These are phyloP conservation scores for Gilbertella persicaria DNA, from an alignment of 371 early-diverging fungal species.

Conservation along the genomic window DNA sequence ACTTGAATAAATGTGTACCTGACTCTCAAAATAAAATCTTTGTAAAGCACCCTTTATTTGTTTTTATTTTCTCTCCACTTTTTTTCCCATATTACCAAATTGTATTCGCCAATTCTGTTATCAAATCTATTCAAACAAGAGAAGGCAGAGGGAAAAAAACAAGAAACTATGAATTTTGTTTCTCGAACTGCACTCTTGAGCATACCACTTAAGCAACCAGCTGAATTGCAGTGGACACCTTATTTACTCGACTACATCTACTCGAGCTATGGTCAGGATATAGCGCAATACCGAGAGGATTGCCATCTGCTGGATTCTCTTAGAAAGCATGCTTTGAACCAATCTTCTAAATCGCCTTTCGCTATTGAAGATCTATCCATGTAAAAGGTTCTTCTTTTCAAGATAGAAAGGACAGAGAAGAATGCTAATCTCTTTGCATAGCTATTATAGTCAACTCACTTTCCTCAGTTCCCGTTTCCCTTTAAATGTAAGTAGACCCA, in stretches of 20 bases:
- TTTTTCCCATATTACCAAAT: no score
- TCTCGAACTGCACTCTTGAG: conserved; percentile 9
- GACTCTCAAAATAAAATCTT: no score
- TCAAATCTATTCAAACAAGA: no score
- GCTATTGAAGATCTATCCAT: conserved; percentile 33
- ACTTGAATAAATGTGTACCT: no score
- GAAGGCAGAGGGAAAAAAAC: neutral
- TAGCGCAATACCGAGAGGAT: conserved; percentile 35
- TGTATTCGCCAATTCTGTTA: no score
- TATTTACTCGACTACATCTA: conserved; percentile 39
- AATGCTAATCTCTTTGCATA: conserved; percentile 4
- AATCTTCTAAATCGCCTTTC: conserved; percentile 9
- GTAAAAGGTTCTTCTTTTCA: conserved; percentile 13
- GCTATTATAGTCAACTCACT: conserved; percentile 47
- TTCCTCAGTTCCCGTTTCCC: conserved; percentile 50
- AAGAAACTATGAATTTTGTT: neutral
- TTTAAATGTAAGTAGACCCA: conserved; percentile 40
- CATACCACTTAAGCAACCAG: conserved; percentile 22
- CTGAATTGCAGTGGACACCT: conserved; percentile 30
- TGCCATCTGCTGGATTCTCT: conserved; percentile 29
- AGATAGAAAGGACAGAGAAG: neutral
- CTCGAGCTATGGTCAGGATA: conserved; percentile 42
- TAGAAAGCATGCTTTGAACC: conserved; percentile 23
- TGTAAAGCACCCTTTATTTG: no score
- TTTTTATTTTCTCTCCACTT: no score